phyloP scores from a whole-genome alignment of 2,329 filamentous ascomycete species.

The Fonsecaea monophora region DNA sequence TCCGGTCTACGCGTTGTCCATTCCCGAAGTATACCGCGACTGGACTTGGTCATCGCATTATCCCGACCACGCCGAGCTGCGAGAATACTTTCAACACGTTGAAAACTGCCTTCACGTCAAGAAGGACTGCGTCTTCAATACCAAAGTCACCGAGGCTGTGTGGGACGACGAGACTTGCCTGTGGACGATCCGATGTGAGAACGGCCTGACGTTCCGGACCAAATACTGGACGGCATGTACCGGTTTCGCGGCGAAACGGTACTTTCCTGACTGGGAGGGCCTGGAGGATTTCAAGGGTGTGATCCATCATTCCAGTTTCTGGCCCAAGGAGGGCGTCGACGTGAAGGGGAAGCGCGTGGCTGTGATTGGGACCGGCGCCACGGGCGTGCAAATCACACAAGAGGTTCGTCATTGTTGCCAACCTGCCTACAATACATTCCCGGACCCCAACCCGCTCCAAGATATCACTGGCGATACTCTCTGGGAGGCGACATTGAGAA shows the following conservation, averaged over 20 bases:
- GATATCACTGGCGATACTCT: conserved; percentile 47
- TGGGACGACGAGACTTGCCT: conserved; percentile 46
- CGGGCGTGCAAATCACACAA: conserved; percentile 69
- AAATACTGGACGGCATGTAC: conserved; percentile 30
- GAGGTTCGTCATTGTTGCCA: conserved; percentile 49
- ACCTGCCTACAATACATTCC: neutral
- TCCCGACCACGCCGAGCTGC: conserved; percentile 30
- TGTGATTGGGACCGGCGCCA: conserved; percentile 69
- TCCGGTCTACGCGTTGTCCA: conserved; percentile 61
- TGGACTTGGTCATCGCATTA: conserved; percentile 35
- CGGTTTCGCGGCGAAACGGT: conserved; percentile 63
- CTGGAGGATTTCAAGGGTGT: conserved; percentile 65
- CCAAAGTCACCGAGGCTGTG: conserved; percentile 46
- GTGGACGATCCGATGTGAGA: conserved; percentile 54
- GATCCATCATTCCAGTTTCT: conserved; percentile 66
- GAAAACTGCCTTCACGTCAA: conserved; percentile 40
- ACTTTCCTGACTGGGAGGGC: conserved; percentile 67
- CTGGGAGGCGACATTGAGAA: conserved; percentile 38
- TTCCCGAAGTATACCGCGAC: conserved; percentile 54
- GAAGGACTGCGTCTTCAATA: conserved; percentile 47
- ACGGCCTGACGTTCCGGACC: conserved; percentile 41
- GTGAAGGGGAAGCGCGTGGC: conserved; percentile 67
- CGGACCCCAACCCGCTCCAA: neutral
- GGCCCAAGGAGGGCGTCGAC: conserved; percentile 62
- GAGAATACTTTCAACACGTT: conserved; percentile 29